Evolutionary conservation across 2,329 filamentous ascomycete genomes (phyloP).

Genomic region (Sporothrix pseudoabietina): DNA sequence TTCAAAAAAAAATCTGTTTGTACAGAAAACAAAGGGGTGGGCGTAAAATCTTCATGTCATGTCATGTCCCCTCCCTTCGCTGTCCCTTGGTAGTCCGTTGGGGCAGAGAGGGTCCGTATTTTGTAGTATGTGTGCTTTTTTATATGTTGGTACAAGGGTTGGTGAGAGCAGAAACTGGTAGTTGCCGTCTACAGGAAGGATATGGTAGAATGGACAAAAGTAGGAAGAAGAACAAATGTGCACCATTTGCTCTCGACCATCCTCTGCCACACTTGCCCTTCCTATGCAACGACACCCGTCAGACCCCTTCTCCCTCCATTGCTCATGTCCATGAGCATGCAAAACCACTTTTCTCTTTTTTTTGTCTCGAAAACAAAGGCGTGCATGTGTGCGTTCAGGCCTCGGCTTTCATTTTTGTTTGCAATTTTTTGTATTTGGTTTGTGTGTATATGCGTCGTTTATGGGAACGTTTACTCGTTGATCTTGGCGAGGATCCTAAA

Average conservation of each 20-base stretch:
- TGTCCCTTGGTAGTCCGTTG: not conserved
- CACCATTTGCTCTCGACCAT: no score
- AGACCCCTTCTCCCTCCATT: not conserved
- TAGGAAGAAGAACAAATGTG: not conserved
- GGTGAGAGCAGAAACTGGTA: not conserved
- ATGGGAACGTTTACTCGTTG: slow-evolving; percentile 70
- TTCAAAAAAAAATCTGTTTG: slow-evolving; percentile 13
- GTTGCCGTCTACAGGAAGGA: not conserved
- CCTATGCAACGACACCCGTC: not conserved
- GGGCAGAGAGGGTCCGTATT: slow-evolving; percentile 17
- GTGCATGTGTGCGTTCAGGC: not conserved
- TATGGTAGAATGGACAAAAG: no score
- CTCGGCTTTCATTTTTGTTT: not conserved
- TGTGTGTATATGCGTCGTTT: slow-evolving; percentile 36
- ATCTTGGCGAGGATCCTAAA: slow-evolving; percentile 94
- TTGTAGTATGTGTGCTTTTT: not conserved
- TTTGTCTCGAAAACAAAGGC: not conserved
- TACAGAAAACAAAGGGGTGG: slow-evolving; percentile 18
- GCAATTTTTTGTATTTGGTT: slow-evolving; percentile 29
- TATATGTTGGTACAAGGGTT: slow-evolving; percentile 16
- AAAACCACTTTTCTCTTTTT: slow-evolving; percentile 8
- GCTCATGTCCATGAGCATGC: slow-evolving; percentile 16
- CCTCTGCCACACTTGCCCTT: no score
- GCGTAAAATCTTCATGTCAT: slow-evolving; percentile 15
- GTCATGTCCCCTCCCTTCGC: slow-evolving; percentile 21